Conservation (phyloP, 2,329 filamentous ascomycete species). For the Xylariaceae sp. region DNA sequence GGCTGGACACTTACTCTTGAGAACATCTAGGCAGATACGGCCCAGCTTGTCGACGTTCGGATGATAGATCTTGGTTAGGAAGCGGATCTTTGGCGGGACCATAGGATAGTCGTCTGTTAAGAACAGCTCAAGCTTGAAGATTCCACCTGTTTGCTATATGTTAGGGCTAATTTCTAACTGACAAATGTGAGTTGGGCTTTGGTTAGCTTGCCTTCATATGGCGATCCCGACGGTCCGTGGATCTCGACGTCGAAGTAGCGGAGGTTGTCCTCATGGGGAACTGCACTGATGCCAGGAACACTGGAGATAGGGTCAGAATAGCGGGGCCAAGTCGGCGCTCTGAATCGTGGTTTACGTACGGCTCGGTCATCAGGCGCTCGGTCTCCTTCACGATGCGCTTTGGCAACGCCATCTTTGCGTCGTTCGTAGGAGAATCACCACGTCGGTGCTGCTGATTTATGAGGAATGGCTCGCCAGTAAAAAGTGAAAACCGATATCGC, state of each 20-base stretch:
- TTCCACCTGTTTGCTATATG: conserved; percentile 64
- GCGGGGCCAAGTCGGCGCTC: too few relatives aligned
- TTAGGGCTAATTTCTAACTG: not conserved
- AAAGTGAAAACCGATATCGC: not conserved
- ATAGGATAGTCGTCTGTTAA: conserved; percentile 98
- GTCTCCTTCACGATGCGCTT: conserved; percentile 99
- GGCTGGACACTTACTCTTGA: conserved; percentile 82
- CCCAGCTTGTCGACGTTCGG: conserved; percentile 98
- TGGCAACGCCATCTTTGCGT: conserved; percentile 72
- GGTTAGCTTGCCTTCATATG: conserved; percentile 79
- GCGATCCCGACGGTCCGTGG: conserved; percentile 87
- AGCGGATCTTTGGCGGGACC: conserved; percentile 97
- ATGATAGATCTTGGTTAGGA: conserved; percentile 98
- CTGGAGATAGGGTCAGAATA: conserved; percentile 52
- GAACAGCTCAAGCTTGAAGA: conserved; percentile 97
- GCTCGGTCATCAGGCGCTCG: conserved; percentile 93
- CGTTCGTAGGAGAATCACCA: not conserved
- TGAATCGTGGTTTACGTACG: too few relatives aligned
- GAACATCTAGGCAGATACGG: conserved; percentile 93
- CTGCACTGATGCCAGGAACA: conserved; percentile 92
- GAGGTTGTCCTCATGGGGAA: conserved; percentile 96
- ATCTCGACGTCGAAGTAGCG: conserved; percentile 98
- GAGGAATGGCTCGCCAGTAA: not conserved
- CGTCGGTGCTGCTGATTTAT: not conserved
- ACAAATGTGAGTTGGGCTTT: not conserved